Conservation (phyloP, 2,329 filamentous ascomycete genomes). For the Arachnomyces sp. region DNA sequence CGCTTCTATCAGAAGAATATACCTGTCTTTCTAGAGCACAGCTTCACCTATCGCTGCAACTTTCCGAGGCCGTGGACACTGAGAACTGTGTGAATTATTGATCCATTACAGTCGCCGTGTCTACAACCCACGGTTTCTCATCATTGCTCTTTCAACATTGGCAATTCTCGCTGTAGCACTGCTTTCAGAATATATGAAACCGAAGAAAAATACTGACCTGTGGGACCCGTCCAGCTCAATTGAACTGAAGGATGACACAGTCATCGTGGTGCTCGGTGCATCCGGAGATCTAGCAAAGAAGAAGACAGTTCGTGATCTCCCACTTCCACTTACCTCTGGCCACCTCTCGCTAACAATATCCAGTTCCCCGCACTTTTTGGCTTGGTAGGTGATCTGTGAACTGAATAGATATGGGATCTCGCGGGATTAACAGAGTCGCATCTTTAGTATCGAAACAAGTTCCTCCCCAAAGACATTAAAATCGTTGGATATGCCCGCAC, state of each 20-base stretch:
- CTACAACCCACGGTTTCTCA: background rate
- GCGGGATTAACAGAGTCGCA: slow-evolving; percentile 11
- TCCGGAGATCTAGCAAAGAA: slow-evolving; percentile 98
- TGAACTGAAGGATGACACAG: slow-evolving; percentile 97
- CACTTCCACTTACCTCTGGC: slow-evolving; percentile 1
- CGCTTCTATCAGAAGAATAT: slow-evolving; percentile 11
- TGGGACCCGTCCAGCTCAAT: slow-evolving; percentile 54
- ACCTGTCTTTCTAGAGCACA: background rate
- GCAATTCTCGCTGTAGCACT: background rate
- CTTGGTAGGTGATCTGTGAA: slow-evolving; percentile 58
- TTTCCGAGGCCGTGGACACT: no score
- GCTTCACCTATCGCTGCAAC: slow-evolving; percentile 5
- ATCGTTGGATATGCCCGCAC: slow-evolving; percentile 98
- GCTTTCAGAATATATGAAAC: slow-evolving; percentile 4
- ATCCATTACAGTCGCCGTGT: background rate
- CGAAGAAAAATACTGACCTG: slow-evolving; percentile 25
- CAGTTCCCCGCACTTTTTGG: slow-evolving; percentile 96
- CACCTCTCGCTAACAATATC: slow-evolving; percentile 10
- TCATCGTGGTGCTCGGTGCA: slow-evolving; percentile 91
- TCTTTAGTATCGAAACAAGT: slow-evolving; percentile 88
- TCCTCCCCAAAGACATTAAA: slow-evolving; percentile 88
- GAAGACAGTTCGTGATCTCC: slow-evolving; percentile 69
- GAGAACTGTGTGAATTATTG: background rate
- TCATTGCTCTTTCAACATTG: background rate
- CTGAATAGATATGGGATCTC: background rate